Evolutionary conservation across 2,329 filamentous ascomycete genomes (phyloP), one percentile per base, ranked within the genome.

Genomic region (Herpotrichia juniperi): DNA sequence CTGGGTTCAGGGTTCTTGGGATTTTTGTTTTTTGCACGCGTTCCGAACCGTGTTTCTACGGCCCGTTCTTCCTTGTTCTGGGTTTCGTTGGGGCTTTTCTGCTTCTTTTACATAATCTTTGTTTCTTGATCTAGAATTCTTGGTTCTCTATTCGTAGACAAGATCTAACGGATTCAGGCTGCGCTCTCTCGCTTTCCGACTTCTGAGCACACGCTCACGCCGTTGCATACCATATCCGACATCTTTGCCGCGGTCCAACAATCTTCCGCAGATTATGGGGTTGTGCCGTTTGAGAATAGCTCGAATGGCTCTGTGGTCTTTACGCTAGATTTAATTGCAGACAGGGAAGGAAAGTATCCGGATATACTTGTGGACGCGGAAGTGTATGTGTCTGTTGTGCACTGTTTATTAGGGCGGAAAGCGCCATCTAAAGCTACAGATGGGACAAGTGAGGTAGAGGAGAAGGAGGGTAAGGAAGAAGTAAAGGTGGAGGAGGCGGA

Each of bases 231-330:
- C 46, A 83, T 84, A 62, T 73, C 75, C 61, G 91, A 94, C 68
- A 86, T 96, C 63, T 96, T 97, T 73, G 80, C 87, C 45, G 82
- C 86, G 14, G 89, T 96, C 5, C 91, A 96, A 67, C 79, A 81
- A 31, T 82, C 84, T 51, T 70, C 78, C 39, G 85, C 84, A 0
- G 75, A 82, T 46, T 87, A 87, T 50, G 94, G 93, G 61, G 89
- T 97, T 26, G 89, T 97, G 1, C 94, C 94, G 6, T 93, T 96
- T 74, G 93, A 97, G 72, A 99, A 99, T 79, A 96, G 90, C 34
- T 93, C 91, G 69, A 96, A 97, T 74, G 94, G 94, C 66, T 88
- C 89, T 48, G 94, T 99, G 44, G 86, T 94, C 50, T 90, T 91
- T 73, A 96, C 93, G 0, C 83, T 97, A 21, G 93, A 97, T 74